Base-by-base conservation (phyloP, 768 basidiomycete genomes). In the Suillus tomentosus region DNA sequence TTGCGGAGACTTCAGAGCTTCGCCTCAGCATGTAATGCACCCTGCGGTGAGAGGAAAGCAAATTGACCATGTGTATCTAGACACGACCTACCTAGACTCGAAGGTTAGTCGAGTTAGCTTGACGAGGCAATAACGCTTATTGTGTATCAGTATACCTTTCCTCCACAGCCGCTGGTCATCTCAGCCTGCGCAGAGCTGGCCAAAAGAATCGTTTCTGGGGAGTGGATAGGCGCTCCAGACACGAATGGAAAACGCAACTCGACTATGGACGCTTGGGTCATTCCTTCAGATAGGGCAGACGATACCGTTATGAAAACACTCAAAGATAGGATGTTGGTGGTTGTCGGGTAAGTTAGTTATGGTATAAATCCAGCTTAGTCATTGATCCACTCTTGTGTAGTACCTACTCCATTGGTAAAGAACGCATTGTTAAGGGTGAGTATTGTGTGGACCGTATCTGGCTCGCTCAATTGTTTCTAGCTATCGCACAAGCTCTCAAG, bases 341-440 rank as follows among this genome's bases (percentile, higher is more conserved):
- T 93, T 40, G 85, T 94, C 14, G 92, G 92, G 93, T 92, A 71
- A 4, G 82, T 71, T 27, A 9, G 53, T 43, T 36, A 15, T 27
- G 3, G 48, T 50, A 34, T 5, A 19, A 57, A 10, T 14, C 11
- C n/a, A 19, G 9, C 9, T 10, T 48, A 31, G 22, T 43, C 27
- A 54, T 37, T 19, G 14, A 60, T 68, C 34, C 67, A 34, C 27
- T 27, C 14, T 58, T n/a, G 53, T 62, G 47, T 65, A 94, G 95
- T 11, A 98, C 97, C 0, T 99, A 99, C 76, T 94, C 94, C 0
- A 94, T 99, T 57, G 97, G 97, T 47, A 99, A 99, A 75, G 97
- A 99, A 75, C 88, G 97, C 27, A 91, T 99, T 47, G 95, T 97
- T 47, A 97, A 98, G 85, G 95, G 94, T 93, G 63, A 39, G 69